phyloP scores from a whole-genome alignment of 768 basidiomycete species.

The Russula brevipes region DNA sequence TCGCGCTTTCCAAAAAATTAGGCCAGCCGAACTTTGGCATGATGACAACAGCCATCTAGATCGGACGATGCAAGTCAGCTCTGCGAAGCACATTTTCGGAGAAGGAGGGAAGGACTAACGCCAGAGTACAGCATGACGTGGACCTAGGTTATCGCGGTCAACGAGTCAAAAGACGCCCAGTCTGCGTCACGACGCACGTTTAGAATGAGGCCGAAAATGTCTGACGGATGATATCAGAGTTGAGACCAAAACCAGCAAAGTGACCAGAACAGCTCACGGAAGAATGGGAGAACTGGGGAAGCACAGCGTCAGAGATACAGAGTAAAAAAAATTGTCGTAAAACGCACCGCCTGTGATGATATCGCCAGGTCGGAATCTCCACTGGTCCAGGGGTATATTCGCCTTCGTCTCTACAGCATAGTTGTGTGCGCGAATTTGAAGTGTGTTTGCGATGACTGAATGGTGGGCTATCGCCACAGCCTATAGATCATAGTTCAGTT shows the following conservation, averaged over 20 bases:
- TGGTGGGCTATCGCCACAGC: constrained; percentile 63
- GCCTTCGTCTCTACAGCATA: constrained; percentile 33
- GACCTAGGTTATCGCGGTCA: constrained; percentile 23
- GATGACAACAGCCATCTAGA: constrained; percentile 32
- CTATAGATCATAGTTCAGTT: constrained; percentile 34
- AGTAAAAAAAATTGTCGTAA: neutral
- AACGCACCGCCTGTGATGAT: constrained; percentile 48
- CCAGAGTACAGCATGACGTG: constrained; percentile 30
- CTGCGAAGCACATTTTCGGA: neutral
- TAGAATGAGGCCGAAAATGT: constrained; percentile 39
- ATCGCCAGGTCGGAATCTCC: constrained; percentile 51
- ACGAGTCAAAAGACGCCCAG: neutral
- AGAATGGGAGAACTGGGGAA: constrained; percentile 29
- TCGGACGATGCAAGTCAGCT: neutral
- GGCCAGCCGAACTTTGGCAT: constrained; percentile 34
- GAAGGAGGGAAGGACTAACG: constrained; percentile 20
- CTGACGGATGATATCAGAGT: constrained; percentile 31
- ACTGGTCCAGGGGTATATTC: constrained; percentile 32
- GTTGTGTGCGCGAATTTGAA: constrained; percentile 27
- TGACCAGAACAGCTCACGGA: constrained; percentile 25
- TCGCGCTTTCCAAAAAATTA: constrained; percentile 34
- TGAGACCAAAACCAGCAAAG: neutral
- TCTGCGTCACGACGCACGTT: constrained; percentile 14
- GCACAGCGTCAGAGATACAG: constrained; percentile 4
- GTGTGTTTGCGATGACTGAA: constrained; percentile 51